A percentile compares a stretch with the other conserved stretches of the same genome.
These are phyloP conservation scores for Acanthochlamys bracteata DNA, from an alignment of 106 monocot species.

Conservation along the genomic window DNA sequence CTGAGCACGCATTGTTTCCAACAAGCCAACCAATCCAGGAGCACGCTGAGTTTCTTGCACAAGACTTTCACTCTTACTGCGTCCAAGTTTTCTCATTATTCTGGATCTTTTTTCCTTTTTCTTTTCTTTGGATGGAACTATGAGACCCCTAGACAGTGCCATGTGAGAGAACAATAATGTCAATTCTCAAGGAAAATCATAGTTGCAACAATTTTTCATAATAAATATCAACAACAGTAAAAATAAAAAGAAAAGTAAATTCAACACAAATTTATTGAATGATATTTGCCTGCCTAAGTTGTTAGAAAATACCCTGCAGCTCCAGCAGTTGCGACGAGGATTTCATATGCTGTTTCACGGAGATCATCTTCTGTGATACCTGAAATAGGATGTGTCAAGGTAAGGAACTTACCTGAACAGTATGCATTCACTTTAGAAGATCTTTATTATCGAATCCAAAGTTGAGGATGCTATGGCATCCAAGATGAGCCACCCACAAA, in stretches of 20 bases:
- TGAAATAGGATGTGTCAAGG: conserved; percentile 21
- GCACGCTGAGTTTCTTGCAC: conserved; percentile 41
- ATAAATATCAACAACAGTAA: too few relatives aligned
- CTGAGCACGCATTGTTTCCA: conserved; percentile 87
- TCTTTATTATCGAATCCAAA: too few relatives aligned
- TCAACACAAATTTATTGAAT: neutral
- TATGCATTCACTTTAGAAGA: too few relatives aligned
- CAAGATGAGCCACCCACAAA: too few relatives aligned
- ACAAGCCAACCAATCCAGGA: conserved; percentile 77
- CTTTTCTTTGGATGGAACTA: conserved; percentile 89
- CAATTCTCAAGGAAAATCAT: neutral
- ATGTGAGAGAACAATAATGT: neutral
- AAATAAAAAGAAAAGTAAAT: neutral
- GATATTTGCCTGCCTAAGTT: conserved; percentile 1
- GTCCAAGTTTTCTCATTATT: conserved; percentile 78
- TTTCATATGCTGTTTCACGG: conserved; percentile 95
- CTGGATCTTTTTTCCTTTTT: conserved; percentile 86
- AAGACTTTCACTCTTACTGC: conserved; percentile 67
- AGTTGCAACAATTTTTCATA: too few relatives aligned
- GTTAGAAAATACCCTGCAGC: conserved; percentile 67
- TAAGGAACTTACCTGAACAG: too few relatives aligned
- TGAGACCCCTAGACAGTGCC: conserved; percentile 52
- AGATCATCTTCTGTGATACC: conserved; percentile 94
- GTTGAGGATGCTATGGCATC: too few relatives aligned
- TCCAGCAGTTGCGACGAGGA: conserved; percentile 85